phyloP scores from a whole-genome alignment of 1,284 basidiomycete species.

The Tetrapyrgos nigripes region DNA sequence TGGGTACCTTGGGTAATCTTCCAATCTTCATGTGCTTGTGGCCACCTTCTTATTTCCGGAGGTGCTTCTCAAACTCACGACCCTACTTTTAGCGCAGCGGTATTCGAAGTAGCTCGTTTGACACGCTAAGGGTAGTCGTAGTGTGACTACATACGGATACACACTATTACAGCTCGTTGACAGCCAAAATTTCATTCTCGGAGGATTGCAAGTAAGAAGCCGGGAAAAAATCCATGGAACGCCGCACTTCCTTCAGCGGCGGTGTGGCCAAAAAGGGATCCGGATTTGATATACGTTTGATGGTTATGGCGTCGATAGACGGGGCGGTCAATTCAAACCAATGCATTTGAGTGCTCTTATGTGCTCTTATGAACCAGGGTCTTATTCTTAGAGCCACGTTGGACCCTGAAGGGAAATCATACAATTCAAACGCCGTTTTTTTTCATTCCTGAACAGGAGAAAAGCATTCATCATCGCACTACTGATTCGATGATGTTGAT shows the following conservation, averaged over 20 bases:
- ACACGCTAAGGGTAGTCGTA: background rate
- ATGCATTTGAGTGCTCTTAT: too few species aligned
- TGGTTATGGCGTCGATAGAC: background rate
- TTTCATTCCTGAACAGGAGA: background rate
- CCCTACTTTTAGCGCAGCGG: constrained; percentile 1
- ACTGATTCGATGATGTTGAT: background rate
- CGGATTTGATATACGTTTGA: too few species aligned
- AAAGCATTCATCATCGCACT: background rate
- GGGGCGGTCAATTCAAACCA: background rate
- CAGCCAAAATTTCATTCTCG: background rate
- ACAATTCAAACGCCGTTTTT: background rate
- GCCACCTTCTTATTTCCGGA: constrained; percentile 1
- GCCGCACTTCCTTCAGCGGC: background rate
- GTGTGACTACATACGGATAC: background rate
- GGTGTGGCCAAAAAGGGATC: too few species aligned
- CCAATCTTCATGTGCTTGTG: background rate
- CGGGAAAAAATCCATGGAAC: background rate
- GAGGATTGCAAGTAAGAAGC: background rate
- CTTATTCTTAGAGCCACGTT: background rate
- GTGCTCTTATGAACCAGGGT: too few species aligned
- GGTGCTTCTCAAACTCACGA: constrained; percentile 1
- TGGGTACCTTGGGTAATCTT: too few species aligned
- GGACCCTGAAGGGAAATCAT: background rate
- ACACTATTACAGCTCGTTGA: background rate
- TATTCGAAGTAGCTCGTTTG: background rate